Base-by-base conservation (phyloP, 2,329 filamentous ascomycete genomes). In the Apiospora malaysiana region DNA sequence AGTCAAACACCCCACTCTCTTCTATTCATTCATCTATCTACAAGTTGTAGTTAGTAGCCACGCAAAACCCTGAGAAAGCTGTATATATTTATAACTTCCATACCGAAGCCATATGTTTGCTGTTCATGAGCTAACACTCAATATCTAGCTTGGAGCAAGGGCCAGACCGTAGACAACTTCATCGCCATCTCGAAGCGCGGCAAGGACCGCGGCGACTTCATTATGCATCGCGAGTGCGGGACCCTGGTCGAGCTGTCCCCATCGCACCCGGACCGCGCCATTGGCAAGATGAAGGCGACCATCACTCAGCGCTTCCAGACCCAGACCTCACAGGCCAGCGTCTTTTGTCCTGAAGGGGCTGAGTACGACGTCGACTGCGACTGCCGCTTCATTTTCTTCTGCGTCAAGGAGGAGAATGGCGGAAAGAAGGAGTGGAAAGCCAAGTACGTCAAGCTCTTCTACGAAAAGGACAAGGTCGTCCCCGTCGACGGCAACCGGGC, bases 181-280 rank as follows among this genome's bases (percentile, higher is more conserved):
- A 87, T 88, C 74, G 73, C 78, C 25, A 82, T 84, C 67, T 88
- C 86, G 16, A 83, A 87, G 73, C 77, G 80, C 10, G 86, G 86
- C 70, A 87, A 87, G 77, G 79, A 83, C 32, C 79, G 80, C 12
- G 86, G 86, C 23, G 86, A 83, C 68, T 88, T 87, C 79, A 89
- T 89, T 78, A 86, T 87, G 85, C 87, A 89, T 76, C 86, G 86
- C 71, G 84, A 86, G 74, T 85, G 83, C 77, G 85, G 85, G 51
- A 86, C 84, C 0, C 75, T 83, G 12, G 83, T 85, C 56, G 84
- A 86, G 73, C 79, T 86, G 49, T 82, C 71, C 80, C 75, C 77
- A 77, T 10, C 71, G 74, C 18, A 79, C 74, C n/a, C 73, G 74
- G 68, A 37, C 25, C 83, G 85, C 37, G 85, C 84, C 69, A 78